Evolutionary conservation across 257 asterid genomes (phyloP).

Genomic region (Fraxinus quadrangulata): DNA sequence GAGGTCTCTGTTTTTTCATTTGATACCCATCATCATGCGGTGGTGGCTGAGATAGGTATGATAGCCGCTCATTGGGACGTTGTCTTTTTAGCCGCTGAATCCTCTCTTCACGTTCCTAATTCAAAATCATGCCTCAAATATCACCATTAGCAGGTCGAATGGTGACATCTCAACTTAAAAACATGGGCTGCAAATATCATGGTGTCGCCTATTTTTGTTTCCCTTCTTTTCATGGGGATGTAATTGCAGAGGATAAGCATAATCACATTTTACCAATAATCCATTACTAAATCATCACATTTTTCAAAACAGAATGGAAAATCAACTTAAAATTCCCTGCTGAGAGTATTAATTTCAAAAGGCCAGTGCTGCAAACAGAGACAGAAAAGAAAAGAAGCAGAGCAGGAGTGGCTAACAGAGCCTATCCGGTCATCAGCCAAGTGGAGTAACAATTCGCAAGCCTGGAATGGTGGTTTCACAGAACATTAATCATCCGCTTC

Average conservation of each 20-base stretch:
- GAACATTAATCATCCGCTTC: neutral
- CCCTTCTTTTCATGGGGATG: too few relatives aligned
- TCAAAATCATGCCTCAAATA: constrained; percentile 27
- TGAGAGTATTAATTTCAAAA: too few relatives aligned
- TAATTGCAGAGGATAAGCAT: too few relatives aligned
- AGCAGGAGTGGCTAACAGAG: neutral
- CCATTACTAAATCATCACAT: too few relatives aligned
- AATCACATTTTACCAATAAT: too few relatives aligned
- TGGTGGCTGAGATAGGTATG: constrained; percentile 54
- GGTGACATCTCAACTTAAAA: neutral
- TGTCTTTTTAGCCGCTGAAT: constrained; percentile 61
- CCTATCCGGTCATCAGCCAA: constrained; percentile 16
- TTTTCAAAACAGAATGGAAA: too few relatives aligned
- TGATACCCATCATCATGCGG: constrained; percentile 56
- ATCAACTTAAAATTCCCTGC: too few relatives aligned
- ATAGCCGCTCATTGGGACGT: constrained; percentile 66
- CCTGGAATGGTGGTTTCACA: neutral
- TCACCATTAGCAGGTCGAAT: constrained; percentile 11
- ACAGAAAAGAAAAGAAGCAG: neutral
- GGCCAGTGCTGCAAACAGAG: too few relatives aligned
- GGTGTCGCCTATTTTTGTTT: neutral
- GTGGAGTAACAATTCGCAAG: neutral
- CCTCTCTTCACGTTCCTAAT: constrained; percentile 93
- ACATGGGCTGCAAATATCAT: neutral
- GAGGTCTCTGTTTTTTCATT: constrained; percentile 63